Evolutionary conservation across 169 alveolate genomes (phyloP).

Genomic region (Plasmodium gaboni): DNA sequence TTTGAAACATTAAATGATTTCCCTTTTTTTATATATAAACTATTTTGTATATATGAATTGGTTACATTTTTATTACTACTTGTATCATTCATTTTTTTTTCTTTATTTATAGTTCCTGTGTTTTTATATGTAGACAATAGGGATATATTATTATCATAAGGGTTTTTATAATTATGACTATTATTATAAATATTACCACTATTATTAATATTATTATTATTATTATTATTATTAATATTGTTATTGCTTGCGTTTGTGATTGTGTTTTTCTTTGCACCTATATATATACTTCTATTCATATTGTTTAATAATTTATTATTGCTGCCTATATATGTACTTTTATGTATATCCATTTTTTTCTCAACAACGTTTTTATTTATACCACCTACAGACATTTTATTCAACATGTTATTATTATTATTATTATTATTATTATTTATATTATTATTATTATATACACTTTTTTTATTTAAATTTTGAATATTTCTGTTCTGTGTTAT

Average conservation of each 20-base stretch:
- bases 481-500: too few species aligned
- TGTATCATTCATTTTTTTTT: conserved; percentile 13
- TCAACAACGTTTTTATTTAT: too few species aligned
- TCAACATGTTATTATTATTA: too few species aligned
- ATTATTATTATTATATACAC: too few species aligned
- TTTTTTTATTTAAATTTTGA: too few species aligned
- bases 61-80: conserved; percentile 7
- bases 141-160: too few species aligned
- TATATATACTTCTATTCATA: conserved; percentile 2
- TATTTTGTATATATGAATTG: conserved; percentile 33
- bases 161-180: too few species aligned
- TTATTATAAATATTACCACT: not conserved
- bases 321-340: conserved; percentile 15
- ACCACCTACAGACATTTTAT: too few species aligned
- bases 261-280: conserved; percentile 7
- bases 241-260: conserved; percentile 13
- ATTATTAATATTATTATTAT: not conserved
- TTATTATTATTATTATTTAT: too few species aligned
- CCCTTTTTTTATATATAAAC: conserved; percentile 23
- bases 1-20: conserved; percentile 7
- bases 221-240: not conserved
- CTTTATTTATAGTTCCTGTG: too few species aligned
- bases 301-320: too few species aligned
- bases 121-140: too few species aligned
- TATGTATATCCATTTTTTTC: not conserved